These are phyloP conservation scores for Solanum arcanum DNA, from an alignment of 257 asterid species.

Conservation along the genomic window DNA sequence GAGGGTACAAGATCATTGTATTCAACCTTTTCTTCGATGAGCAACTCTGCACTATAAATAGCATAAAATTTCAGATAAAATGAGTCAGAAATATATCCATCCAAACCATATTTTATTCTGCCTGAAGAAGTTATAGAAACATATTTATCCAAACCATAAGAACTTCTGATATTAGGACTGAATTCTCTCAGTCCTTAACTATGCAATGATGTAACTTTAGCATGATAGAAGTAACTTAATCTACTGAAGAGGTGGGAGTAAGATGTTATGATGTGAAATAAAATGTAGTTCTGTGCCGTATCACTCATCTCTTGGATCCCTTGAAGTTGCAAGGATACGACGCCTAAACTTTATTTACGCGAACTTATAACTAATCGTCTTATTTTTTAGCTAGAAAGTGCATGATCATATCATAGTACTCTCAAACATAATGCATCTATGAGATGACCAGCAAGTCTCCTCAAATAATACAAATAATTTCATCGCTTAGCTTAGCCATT, in stretches of 20 bases:
- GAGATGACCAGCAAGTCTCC: background rate
- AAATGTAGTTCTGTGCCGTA: background rate
- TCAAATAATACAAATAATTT: background rate
- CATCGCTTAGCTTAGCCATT: background rate
- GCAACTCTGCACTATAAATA: constrained; percentile 66
- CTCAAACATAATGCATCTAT: background rate
- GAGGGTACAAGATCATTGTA: constrained; percentile 77
- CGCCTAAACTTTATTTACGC: background rate
- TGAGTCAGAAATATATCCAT: background rate
- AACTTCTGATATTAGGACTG: background rate
- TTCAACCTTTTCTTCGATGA: constrained; percentile 64
- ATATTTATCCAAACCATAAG: background rate
- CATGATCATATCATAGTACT: background rate
- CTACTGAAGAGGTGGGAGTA: background rate
- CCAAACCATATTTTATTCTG: background rate
- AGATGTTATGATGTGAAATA: background rate
- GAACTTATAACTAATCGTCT: background rate
- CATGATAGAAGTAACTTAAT: background rate
- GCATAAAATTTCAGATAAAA: background rate
- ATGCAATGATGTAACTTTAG: background rate
- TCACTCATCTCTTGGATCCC: background rate
- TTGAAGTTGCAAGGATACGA: background rate
- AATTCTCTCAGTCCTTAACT: background rate
- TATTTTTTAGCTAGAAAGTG: background rate
- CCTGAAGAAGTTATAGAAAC: background rate